Conservation (phyloP, 2,329 filamentous ascomycete species). For the Penicillium palitans region DNA sequence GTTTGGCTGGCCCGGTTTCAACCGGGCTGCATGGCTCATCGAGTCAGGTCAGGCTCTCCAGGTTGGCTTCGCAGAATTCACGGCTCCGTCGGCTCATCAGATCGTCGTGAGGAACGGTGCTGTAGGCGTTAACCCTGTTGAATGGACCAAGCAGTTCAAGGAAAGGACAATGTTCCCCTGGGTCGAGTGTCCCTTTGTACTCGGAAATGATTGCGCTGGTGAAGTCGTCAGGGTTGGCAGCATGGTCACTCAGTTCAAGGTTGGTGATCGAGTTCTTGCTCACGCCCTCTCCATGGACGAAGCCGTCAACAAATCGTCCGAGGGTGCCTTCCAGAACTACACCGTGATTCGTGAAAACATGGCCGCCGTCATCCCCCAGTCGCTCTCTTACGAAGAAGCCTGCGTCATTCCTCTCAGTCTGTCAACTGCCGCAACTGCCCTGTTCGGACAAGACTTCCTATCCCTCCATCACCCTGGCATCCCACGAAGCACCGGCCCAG, state of each 20-base stretch:
- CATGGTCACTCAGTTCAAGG: constrained; percentile 14
- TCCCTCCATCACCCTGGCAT: constrained; percentile 18
- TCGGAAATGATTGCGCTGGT: constrained; percentile 24
- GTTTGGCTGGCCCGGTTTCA: not conserved
- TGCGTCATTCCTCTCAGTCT: constrained; percentile 35
- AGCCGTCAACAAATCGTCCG: constrained; percentile 7
- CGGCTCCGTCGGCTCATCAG: not conserved
- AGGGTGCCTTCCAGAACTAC: constrained; percentile 36
- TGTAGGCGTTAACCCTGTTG: not conserved
- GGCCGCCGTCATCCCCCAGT: constrained; percentile 28
- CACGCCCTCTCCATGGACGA: constrained; percentile 19
- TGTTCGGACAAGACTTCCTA: constrained; percentile 32
- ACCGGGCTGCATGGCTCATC: not conserved
- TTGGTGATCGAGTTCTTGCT: constrained; percentile 33
- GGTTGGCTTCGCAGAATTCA: not conserved
- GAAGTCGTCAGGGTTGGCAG: constrained; percentile 13
- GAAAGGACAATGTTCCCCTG: not conserved
- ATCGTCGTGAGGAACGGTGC: not conserved
- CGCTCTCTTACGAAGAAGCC: constrained; percentile 32
- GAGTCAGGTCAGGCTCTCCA: not conserved
- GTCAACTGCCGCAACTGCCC: constrained; percentile 31
- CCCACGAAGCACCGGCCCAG: not conserved
- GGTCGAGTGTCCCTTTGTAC: constrained; percentile 16
- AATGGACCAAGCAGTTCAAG: constrained; percentile 9
- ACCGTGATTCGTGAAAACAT: constrained; percentile 25